A percentile compares a stretch with the other conserved stretches of the same genome.
phyloP scores from a whole-genome alignment of 2,329 filamentous ascomycete genomes.

The Penicillium sp. region DNA sequence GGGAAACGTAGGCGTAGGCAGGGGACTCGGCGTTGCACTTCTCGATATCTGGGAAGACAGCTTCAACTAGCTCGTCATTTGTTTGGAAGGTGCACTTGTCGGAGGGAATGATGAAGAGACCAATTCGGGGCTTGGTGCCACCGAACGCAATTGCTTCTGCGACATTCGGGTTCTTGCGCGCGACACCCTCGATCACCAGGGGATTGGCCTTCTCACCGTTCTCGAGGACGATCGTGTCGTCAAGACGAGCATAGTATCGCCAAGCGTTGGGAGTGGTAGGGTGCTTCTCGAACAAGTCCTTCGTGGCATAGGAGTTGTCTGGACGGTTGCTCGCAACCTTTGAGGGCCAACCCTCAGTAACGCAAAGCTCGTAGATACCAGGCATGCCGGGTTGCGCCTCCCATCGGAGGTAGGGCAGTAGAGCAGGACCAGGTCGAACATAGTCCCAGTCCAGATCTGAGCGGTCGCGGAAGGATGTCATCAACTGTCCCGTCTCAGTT shows the following conservation, averaged over 20 bases:
- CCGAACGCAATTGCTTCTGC: constrained; percentile 61
- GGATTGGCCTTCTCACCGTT: constrained; percentile 58
- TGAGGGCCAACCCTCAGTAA: constrained; percentile 43
- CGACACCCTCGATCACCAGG: constrained; percentile 56
- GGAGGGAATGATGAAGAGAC: constrained; percentile 11
- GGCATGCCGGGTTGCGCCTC: constrained; percentile 35
- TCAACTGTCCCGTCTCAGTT: constrained; percentile 66
- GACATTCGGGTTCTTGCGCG: constrained; percentile 58
- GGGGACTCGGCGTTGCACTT: constrained; percentile 9
- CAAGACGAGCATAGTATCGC: constrained; percentile 52
- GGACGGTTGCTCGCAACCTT: constrained; percentile 50
- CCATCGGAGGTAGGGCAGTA: constrained; percentile 49
- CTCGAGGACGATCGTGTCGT: constrained; percentile 53
- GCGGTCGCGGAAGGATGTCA: constrained; percentile 61
- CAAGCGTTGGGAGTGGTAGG: constrained; percentile 48
- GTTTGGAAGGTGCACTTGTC: neutral
- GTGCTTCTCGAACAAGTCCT: constrained; percentile 54
- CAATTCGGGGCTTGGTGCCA: constrained; percentile 18
- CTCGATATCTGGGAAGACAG: constrained; percentile 12
- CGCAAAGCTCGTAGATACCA: constrained; percentile 42
- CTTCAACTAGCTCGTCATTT: constrained; percentile 5
- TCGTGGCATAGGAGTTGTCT: constrained; percentile 55
- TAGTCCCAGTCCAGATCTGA: constrained; percentile 66
- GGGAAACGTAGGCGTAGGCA: constrained; percentile 26
- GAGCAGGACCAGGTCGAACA: constrained; percentile 49